Evolutionary conservation across 108 stramenopile genomes (phyloP), one percentile per base, ranked within the genome.

Genomic region (Cyclostephanos tholiformis): DNA sequence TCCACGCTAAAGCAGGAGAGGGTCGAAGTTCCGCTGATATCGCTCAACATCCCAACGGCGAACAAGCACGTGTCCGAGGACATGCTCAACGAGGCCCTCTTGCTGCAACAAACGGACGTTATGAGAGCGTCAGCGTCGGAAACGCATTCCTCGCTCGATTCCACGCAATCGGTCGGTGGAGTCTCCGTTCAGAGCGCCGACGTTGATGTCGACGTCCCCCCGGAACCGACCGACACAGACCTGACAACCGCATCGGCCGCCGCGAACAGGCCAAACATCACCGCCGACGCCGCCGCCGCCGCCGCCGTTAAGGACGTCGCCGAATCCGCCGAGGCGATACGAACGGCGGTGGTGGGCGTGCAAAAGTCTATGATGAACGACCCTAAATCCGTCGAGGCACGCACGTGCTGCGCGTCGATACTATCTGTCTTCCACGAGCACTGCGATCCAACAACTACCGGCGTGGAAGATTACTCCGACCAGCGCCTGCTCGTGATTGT

Each of bases 401-500:
- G 90, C 46, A 90, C 89, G 16, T 95, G 94, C 46, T 95, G 94
- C 74, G 86, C 90, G 8, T 95, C 94, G 61, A 92, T 95, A 60
- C 70, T 95, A 11, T 90, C 85, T 53, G 90, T 90, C 16, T 95
- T 87, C 65, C 91, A 95, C 65, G 94, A 95, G 62, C 89, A 91
- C 67, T 95, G 94, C 74, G 89, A 84, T 80, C 77, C 86, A 2
- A 85, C 83, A n/a, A 86, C 83, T 17, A 90, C 86, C 8, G 80
- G 80, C 5, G 72, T 80, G 0, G 91, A 92, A 74, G 89, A 87
- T 60, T 66, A 91, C 41, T 91, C 91, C 23, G 94, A 95, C 64
- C 62, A 80, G 25, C 69, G 86, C 36, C 77, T 95, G 14, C 85
- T 95, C 55, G 86, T 95, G 44, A 77, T 89, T 53, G 91, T 95